Evolutionary conservation across 176 grass and related monocot species (phyloP), one percentile per base, ranked within the genome.

Genomic region (Echinochloa phyllopogon): DNA sequence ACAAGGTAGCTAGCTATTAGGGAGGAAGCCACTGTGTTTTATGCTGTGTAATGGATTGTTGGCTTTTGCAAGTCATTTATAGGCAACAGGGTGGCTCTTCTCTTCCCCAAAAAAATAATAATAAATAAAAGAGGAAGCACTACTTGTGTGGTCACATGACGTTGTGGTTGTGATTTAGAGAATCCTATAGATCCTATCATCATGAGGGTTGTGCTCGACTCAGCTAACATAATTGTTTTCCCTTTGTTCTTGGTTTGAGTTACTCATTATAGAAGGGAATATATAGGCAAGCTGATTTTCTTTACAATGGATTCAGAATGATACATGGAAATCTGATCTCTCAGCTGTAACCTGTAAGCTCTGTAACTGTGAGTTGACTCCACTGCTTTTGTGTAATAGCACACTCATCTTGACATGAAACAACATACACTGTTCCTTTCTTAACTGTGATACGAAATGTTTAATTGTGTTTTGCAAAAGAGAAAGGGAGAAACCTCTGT

Each of bases 41-140:
- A 48, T 48, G 44, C 70, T 92, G 64, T 76, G 75, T 68, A 81
- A 83, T 91, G 81, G 8, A 85, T 88, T 85, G 82, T 18, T 89
- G 72, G 81, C 81, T 91, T 86, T 87, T 85, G 23, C 48, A 50
- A 74, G 83, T 60, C 59, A 89, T 96, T 96, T 96, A 96, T 93
- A 96, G 94, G 80, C 83, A 84, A 70, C 50, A 70, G 79, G 15
- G n/a, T 70, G 58, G 65, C 50, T 24, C 50, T 33, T 71, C 79
- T 17, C 18, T 3, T 27, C 1, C 7, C 1, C 20, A 7, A 3
- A 23, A 44, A 44, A 6, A 67, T 2, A 38, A 66, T 33, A 33
- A 49, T 17, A 49, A 33, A 72, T 16, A 33, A 49, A 36, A 33
- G 0, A 8, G 44, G 76, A 69, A 27, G 37, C 52, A 76, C 76